These are phyloP conservation scores for Capronia coronata DNA, from an alignment of 2,329 filamentous ascomycete species.

Conservation along the genomic window DNA sequence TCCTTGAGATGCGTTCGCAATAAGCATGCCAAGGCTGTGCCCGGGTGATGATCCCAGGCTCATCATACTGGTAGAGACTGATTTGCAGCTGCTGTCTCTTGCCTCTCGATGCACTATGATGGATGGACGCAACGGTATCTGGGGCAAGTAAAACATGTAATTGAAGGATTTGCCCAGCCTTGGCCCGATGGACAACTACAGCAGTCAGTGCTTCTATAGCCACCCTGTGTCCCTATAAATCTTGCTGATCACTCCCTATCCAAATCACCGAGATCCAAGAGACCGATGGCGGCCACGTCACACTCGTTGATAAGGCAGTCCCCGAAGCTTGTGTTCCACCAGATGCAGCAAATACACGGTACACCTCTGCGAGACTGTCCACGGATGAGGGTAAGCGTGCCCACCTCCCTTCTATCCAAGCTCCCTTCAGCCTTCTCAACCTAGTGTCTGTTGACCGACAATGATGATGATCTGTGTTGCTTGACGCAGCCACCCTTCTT, in stretches of 20 bases:
- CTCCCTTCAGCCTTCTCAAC: background rate
- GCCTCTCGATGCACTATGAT: too few relatives aligned
- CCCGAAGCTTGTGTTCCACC: background rate
- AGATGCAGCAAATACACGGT: background rate
- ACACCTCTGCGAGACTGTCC: too few relatives aligned
- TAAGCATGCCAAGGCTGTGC: background rate
- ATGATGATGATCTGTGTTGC: background rate
- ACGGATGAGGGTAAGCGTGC: too few relatives aligned
- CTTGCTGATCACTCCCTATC: background rate
- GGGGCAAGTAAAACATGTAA: too few relatives aligned
- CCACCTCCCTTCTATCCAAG: background rate
- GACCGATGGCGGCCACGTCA: background rate
- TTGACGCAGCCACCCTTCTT: constrained; percentile 11
- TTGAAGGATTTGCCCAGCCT: constrained; percentile 1
- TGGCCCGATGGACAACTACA: background rate
- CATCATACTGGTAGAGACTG: background rate
- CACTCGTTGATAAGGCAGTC: background rate
- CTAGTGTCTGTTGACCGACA: too few relatives aligned
- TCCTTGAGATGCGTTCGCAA: too few relatives aligned
- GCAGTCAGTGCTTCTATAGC: background rate
- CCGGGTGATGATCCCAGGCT: background rate
- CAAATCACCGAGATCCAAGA: background rate
- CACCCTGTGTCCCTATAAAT: background rate
- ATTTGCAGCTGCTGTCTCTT: background rate
- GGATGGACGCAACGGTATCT: too few relatives aligned